A percentile compares a stretch with the other conserved stretches of the same genome.
These are phyloP conservation scores for Brassica nigra DNA, from an alignment of 345 rosid species.

Conservation along the genomic window DNA sequence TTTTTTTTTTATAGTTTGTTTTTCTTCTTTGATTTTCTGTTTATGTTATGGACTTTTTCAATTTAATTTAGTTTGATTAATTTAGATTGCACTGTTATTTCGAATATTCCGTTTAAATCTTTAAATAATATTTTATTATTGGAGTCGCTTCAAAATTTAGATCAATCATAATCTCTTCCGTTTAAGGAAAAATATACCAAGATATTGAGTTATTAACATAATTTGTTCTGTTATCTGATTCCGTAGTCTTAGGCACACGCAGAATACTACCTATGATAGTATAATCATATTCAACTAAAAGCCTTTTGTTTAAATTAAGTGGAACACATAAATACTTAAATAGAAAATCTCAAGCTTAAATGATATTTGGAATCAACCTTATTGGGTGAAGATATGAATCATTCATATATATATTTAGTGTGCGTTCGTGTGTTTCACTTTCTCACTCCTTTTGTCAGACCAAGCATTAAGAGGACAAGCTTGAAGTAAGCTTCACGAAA, in stretches of 20 bases:
- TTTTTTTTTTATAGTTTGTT: neutral
- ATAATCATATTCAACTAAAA: neutral
- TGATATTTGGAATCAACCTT: slow-evolving; percentile 8
- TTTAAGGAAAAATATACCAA: neutral
- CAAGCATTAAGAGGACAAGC: slow-evolving; percentile 58
- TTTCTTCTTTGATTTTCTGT: neutral
- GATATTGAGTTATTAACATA: neutral
- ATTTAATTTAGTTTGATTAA: neutral
- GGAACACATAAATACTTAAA: neutral
- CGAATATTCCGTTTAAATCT: neutral
- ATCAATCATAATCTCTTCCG: neutral
- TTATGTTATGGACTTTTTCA: neutral
- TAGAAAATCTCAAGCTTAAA: neutral
- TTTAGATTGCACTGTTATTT: neutral
- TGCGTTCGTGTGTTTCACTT: neutral
- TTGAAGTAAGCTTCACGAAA: slow-evolving; percentile 60
- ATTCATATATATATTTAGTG: neutral
- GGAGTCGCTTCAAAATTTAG: neutral
- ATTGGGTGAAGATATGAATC: slow-evolving; percentile 1
- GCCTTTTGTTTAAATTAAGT: neutral
- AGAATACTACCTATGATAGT: neutral
- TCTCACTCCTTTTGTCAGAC: slow-evolving; percentile 30
- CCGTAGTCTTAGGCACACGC: neutral
- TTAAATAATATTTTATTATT: neutral
- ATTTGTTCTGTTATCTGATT: neutral